Percentiles rank a stretch among this genome's conserved stretches.
Conservation (phyloP, 768 basidiomycete species). For the Trametes cingulata region DNA sequence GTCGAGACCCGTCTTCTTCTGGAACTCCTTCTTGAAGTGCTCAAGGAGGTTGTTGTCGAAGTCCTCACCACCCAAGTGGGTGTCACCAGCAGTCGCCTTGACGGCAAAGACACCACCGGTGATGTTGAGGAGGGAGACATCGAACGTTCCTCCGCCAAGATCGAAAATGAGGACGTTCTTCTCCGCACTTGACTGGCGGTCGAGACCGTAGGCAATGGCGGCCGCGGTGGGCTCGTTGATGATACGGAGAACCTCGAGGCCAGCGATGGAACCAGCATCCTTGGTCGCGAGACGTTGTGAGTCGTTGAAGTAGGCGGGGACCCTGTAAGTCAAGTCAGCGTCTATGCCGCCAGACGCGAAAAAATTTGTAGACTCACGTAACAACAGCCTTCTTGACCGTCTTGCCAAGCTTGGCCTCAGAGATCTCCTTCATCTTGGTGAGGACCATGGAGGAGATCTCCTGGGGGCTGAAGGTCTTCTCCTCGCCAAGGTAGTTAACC, state of each 20-base stretch:
- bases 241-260: slow-evolving; percentile 99
- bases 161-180: slow-evolving; percentile 99
- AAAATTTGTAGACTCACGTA: slow-evolving; percentile 62
- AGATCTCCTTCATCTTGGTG: slow-evolving; percentile 99
- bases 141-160: slow-evolving; percentile 99
- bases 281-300: slow-evolving; percentile 99
- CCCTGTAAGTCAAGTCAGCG: slow-evolving; percentile 42
- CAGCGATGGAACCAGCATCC: slow-evolving; percentile 97
- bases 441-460: slow-evolving; percentile 99
- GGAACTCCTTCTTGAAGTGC: slow-evolving; percentile 99
- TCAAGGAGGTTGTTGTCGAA: slow-evolving; percentile 98
- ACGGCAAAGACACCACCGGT: slow-evolving; percentile 98
- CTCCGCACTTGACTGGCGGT: slow-evolving; percentile 91
- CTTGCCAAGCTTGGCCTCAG: slow-evolving; percentile 98
- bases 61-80: slow-evolving; percentile 99
- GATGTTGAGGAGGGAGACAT: slow-evolving; percentile 98
- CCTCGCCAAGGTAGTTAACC: slow-evolving; percentile 92
- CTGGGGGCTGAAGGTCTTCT: slow-evolving; percentile 95
- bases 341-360: slow-evolving; percentile 5
- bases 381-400: slow-evolving; percentile 98
- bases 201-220: slow-evolving; percentile 98
- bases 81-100: slow-evolving; percentile 99
- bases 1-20: slow-evolving; percentile 94
- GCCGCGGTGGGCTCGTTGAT: slow-evolving; percentile 99
- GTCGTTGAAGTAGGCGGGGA: slow-evolving; percentile 99